Conservation (phyloP, 2,329 filamentous ascomycete genomes). For the Penicillium sp. region DNA sequence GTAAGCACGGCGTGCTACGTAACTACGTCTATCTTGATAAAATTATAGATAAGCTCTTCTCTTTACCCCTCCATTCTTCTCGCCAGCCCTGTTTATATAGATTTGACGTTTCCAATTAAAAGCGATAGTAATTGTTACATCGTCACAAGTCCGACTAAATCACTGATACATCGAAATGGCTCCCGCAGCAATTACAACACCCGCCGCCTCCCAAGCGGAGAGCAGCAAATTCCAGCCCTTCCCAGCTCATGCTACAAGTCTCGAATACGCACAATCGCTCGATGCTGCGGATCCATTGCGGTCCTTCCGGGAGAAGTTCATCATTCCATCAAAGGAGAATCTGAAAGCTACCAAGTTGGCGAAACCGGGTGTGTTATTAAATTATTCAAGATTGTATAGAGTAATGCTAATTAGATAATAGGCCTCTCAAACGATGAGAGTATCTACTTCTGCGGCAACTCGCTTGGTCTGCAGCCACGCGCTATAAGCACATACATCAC, state of each 20-base stretch:
- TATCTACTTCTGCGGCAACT: conserved; percentile 86
- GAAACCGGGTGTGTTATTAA: conserved; percentile 27
- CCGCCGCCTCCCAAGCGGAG: not conserved
- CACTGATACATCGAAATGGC: not conserved
- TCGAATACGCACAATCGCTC: conserved; percentile 44
- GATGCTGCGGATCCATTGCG: conserved; percentile 59
- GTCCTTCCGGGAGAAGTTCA: conserved; percentile 66
- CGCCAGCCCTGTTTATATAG: not conserved
- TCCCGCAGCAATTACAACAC: not conserved
- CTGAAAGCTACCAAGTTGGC: conserved; percentile 61
- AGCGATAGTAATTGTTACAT: too few species aligned
- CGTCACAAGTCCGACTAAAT: too few species aligned
- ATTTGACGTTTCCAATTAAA: too few species aligned
- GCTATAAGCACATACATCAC: conserved; percentile 61
- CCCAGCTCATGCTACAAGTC: conserved; percentile 27
- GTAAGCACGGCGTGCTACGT: too few species aligned
- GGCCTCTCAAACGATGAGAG: conserved; percentile 35
- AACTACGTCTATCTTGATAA: too few species aligned
- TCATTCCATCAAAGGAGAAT: conserved; percentile 71
- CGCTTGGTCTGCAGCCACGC: conserved; percentile 76
- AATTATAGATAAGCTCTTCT: too few species aligned
- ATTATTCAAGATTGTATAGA: not conserved
- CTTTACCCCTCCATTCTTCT: not conserved
- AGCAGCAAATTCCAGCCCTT: not conserved
- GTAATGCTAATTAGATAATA: conserved; percentile 12